Evolutionary conservation across 2,329 filamentous ascomycete genomes (phyloP), one percentile per base, ranked within the genome.

Genomic region (Neopestalotiopsis rosae): DNA sequence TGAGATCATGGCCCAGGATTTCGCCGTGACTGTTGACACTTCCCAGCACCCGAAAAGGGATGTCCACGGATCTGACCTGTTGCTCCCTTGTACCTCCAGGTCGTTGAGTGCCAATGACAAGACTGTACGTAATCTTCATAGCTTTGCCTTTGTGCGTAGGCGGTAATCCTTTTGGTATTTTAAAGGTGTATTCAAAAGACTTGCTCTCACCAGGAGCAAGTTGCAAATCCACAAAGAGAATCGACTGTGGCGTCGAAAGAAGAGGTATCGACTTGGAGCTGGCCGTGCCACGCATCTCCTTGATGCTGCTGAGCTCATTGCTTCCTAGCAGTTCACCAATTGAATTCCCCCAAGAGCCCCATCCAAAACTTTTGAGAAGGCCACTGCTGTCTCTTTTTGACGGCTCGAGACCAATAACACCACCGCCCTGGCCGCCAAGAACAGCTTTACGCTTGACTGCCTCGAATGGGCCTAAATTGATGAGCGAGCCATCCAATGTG

Each of bases 381-480:
- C 95, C 92, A 74, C 90, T 94, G 65, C 90, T 94, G 65, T 94
- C 90, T 69, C 90, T 88, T 78, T 94, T 96, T 1, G 82, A 81
- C 17, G 88, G 87, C 72, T 97, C 93, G 10, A 97, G 83, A 12
- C 94, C 94, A 64, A 97, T 90, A 1, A 97, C 94, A 42, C 94
- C 94, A 58, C 94, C 94, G 45, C 93, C 94, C 76, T 97, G 94
- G 1, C 92, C 93, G 63, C 94, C 94, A 5, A 97, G 89, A 6
- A 97, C 94, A 2, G 93, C 95, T 81, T 97, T 98, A 69, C 95
- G 89, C 80, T 99, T 99, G 52, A 98, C 95, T 75, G 97, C 94
- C 77, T 99, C 96, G 75, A 99, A 99, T 0, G 93, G 93, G 0
- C 90, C 90, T 52, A 97, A 90, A 75, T 97, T 95, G 69, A 99